A percentile compares a stretch with the other conserved stretches of the same genome.
These are phyloP conservation scores for Juncus inflexus DNA, from an alignment of 176 grass and related monocot species.

Conservation along the genomic window DNA sequence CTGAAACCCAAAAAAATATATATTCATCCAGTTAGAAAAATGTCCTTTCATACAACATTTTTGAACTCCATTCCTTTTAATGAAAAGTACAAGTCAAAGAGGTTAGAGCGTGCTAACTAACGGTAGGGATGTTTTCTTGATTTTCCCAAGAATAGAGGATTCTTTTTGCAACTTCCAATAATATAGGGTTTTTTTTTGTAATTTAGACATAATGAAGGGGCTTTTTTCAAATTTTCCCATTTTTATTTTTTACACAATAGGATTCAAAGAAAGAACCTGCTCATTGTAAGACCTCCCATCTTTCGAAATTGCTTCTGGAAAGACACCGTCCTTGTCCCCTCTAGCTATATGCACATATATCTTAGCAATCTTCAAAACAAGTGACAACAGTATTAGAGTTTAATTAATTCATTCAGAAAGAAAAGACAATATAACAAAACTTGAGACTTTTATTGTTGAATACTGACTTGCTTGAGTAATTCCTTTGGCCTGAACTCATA, in stretches of 20 bases:
- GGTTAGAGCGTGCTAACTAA: too few species aligned
- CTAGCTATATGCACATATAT: slow-evolving; percentile 98
- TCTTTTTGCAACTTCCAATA: too few species aligned
- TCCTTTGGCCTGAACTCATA: slow-evolving; percentile 94
- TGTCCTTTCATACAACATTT: too few species aligned
- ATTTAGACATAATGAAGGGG: too few species aligned
- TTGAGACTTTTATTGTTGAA: slow-evolving; percentile 7
- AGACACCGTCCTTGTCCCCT: slow-evolving; percentile 77
- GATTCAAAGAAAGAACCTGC: slow-evolving; percentile 36
- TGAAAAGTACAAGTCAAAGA: too few species aligned
- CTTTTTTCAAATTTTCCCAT: too few species aligned
- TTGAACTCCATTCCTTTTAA: too few species aligned
- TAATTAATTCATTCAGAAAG: slow-evolving; percentile 7
- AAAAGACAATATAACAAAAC: slow-evolving; percentile 12
- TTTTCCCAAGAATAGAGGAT: too few species aligned
- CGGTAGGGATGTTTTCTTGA: too few species aligned
- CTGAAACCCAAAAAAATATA: slow-evolving; percentile 29
- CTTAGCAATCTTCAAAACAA: slow-evolving; percentile 61
- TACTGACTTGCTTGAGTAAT: slow-evolving; percentile 78
- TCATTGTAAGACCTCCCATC: slow-evolving; percentile 90
- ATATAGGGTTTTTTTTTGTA: too few species aligned
- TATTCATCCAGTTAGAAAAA: too few species aligned
- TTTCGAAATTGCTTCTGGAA: slow-evolving; percentile 87
- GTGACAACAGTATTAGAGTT: neutral
- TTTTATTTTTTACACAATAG: too few species aligned